Conservation (phyloP, 345 rosid genomes). For the Capsella bursapastoris region DNA sequence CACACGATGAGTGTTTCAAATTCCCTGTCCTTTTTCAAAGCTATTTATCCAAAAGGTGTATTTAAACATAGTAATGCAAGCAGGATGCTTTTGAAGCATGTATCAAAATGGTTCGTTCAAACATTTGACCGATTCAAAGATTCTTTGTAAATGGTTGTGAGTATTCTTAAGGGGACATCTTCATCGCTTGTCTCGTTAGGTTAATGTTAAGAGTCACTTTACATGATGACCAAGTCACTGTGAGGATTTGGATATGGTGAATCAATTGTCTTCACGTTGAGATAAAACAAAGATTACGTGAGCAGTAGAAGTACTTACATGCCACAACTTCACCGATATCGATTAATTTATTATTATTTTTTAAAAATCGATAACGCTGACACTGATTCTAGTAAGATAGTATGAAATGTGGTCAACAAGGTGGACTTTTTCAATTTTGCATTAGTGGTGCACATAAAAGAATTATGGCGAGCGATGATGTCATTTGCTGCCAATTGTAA, state of each 20-base stretch:
- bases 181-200: constrained; percentile 5
- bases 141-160: not conserved
- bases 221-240: not conserved
- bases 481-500: not conserved
- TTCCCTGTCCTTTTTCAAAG: not conserved
- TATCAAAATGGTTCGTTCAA: not conserved
- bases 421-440: constrained; percentile 28
- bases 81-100: not conserved
- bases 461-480: constrained; percentile 10
- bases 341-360: not conserved
- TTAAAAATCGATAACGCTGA: not conserved
- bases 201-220: not conserved
- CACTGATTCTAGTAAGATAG: not conserved
- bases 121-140: too few species aligned
- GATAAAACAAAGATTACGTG: not conserved
- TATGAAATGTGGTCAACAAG: not conserved
- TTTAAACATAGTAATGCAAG: not conserved
- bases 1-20: not conserved
- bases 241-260: not conserved
- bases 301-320: not conserved
- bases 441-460: not conserved
- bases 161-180: constrained; percentile 10
- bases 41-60: not conserved
- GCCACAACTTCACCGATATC: constrained; percentile 13
- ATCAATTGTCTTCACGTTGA: not conserved